Percentiles rank a stretch among this genome's conserved stretches.
Conservation (phyloP, 768 basidiomycete genomes). For the Pleurotus platypus region DNA sequence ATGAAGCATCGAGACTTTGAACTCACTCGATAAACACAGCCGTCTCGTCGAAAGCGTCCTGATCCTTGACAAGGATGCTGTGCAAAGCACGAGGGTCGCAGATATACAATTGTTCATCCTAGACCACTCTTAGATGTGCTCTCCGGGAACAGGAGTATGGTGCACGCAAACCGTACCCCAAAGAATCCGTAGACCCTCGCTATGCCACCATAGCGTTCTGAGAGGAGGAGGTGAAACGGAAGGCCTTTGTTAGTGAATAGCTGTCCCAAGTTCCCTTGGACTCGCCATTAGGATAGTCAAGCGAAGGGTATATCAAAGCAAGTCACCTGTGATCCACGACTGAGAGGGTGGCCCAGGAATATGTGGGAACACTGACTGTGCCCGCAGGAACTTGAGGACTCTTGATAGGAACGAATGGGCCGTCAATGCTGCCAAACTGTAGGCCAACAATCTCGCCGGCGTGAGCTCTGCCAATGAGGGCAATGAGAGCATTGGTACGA, state of each 20-base stretch:
- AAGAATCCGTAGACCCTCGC: constrained; percentile 45
- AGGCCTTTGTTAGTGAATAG: constrained; percentile 40
- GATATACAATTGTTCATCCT: constrained; percentile 49
- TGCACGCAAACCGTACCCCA: constrained; percentile 28
- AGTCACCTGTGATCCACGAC: constrained; percentile 31
- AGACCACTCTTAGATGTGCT: background rate
- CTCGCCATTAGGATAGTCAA: background rate
- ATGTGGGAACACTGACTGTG: constrained; percentile 18
- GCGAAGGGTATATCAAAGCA: background rate
- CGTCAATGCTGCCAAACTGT: no score
- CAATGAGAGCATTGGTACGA: no score
- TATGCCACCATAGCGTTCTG: constrained; percentile 37
- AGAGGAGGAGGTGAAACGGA: constrained; percentile 34
- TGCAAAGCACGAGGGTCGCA: constrained; percentile 47
- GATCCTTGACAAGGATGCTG: constrained; percentile 44
- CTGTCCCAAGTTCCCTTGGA: constrained; percentile 36
- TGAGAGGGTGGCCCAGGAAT: constrained; percentile 29
- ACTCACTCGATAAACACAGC: constrained; percentile 40
- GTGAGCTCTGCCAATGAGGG: no score
- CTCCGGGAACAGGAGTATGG: background rate
- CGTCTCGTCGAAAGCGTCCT: constrained; percentile 44
- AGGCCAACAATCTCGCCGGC: no score
- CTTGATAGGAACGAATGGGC: background rate
- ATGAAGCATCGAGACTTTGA: background rate
- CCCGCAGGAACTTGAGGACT: background rate